Evolutionary conservation across 306 rosid species (phyloP), one percentile per base, ranked within the genome.

Genomic region (Glycine soja): DNA sequence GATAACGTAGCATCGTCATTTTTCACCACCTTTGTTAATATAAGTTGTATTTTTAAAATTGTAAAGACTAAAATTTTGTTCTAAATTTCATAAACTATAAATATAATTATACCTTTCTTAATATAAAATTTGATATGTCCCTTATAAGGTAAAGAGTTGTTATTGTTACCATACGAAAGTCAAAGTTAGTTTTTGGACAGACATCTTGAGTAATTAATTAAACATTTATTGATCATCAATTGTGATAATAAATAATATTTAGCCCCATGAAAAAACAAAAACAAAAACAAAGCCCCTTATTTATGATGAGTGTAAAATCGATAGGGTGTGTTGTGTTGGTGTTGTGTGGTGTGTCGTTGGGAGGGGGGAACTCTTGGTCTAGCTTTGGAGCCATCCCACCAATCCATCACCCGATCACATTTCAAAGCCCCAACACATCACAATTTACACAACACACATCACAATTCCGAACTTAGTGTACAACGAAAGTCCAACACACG

Each of bases 351-450:
- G 76, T 86, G 79, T 74, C 70, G 46, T 59, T 84, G 81, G 75
- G n/a, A n/a, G n/a, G n/a, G n/a, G n/a, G 66, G 80, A 36, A 73
- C 88, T 62, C 84, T 76, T 88, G 76, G 80, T 90, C 75, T 89
- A 82, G 84, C 92, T 85, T 78, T 86, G 83, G 86, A 91, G 91
- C 67, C 79, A 72, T 75, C 43, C 52, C 87, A 88, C 75, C 88
- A 78, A 64, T 64, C 11, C 45, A 50, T 85, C 77, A 30, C 77
- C 85, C 86, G 86, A 75, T 88, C 88, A 64, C 74, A 86, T 86
- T 15, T 87, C 65, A 15, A 66, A 53, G 47, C 40, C 72, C 78
- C 83, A 38, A 15, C 43, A 59, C n/a, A 56, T 18, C 67, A 61
- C 15, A 63, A 16, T 7, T 1, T 18, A 62, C 69, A 65, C 48